Conservation (phyloP, 2,329 filamentous ascomycete genomes). For the Colletotrichum acutatum region DNA sequence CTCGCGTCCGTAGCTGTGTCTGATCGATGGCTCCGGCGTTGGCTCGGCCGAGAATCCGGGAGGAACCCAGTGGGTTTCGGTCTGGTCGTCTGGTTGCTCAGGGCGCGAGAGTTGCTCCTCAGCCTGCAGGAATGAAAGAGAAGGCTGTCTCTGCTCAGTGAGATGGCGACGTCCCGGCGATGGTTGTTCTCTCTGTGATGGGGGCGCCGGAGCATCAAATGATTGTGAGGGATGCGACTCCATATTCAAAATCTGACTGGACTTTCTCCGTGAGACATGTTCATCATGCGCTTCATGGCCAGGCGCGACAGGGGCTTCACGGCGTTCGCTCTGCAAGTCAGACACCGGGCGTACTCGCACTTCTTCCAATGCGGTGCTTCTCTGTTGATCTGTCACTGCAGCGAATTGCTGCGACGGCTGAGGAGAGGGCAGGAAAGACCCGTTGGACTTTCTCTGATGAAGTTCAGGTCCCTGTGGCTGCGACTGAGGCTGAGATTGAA, state of each 20-base stretch:
- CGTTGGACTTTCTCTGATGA: not conserved
- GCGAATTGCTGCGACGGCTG: conserved; percentile 3
- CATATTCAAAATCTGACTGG: not conserved
- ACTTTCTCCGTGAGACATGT: not conserved
- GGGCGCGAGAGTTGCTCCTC: not conserved
- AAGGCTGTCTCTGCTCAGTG: not conserved
- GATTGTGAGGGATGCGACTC: not conserved
- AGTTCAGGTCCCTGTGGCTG: not conserved
- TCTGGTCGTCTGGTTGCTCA: not conserved
- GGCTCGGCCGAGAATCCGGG: not conserved
- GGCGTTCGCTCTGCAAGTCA: not conserved
- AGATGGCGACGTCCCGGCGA: not conserved
- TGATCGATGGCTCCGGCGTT: not conserved
- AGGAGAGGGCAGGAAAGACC: not conserved
- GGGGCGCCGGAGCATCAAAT: not conserved
- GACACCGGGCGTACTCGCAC: not conserved
- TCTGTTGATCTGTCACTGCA: not conserved
- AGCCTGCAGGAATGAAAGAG: not conserved
- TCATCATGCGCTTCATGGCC: not conserved
- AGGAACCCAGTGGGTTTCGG: not conserved
- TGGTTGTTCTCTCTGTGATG: not conserved
- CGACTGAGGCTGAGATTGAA: not conserved
- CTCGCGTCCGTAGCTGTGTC: not conserved
- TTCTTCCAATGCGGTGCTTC: not conserved
- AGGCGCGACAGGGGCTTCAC: not conserved